Percentiles rank a stretch among this genome's conserved stretches.
phyloP scores from a whole-genome alignment of 345 rosid species.

The Aquilaria sinensis region DNA sequence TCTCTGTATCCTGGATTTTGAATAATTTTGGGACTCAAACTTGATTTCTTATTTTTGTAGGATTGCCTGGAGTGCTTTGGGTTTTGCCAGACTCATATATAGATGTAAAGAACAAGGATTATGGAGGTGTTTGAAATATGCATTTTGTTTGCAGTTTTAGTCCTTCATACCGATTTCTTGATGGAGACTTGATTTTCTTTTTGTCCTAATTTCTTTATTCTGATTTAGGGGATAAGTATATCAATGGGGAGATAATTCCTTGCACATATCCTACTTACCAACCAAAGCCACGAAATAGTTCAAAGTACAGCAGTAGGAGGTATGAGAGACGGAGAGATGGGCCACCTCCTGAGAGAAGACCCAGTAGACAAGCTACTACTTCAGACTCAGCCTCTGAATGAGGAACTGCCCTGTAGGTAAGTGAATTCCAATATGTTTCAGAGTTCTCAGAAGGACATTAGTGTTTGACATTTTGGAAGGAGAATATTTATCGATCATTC shows the following conservation, averaged over 20 bases:
- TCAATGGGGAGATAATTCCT: conserved; percentile 91
- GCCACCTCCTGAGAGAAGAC: conserved; percentile 63
- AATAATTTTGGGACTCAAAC: not conserved
- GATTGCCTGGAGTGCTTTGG: conserved; percentile 98
- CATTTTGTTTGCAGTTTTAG: not conserved
- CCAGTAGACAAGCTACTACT: conserved; percentile 41
- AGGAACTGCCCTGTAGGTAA: conserved; percentile 1
- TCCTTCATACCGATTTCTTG: not conserved
- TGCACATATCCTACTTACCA: conserved; percentile 92
- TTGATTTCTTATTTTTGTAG: conserved; percentile 28
- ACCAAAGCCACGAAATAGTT: conserved; percentile 62
- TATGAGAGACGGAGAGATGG: conserved; percentile 86
- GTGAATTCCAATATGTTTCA: too few relatives aligned
- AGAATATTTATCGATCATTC: too few relatives aligned
- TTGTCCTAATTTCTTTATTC: conserved; percentile 1
- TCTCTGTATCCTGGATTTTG: not conserved
- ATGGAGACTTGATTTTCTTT: not conserved
- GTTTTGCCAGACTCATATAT: conserved; percentile 94
- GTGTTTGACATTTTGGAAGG: too few relatives aligned
- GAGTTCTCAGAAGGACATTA: too few relatives aligned
- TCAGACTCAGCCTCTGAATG: conserved; percentile 48
- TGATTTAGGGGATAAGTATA: conserved; percentile 72
- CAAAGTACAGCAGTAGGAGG: conserved; percentile 56
- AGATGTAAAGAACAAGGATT: conserved; percentile 94
- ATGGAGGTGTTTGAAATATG: conserved; percentile 57